Base-by-base conservation (phyloP, 1,284 basidiomycete species). In the Leccinum huronense region DNA sequence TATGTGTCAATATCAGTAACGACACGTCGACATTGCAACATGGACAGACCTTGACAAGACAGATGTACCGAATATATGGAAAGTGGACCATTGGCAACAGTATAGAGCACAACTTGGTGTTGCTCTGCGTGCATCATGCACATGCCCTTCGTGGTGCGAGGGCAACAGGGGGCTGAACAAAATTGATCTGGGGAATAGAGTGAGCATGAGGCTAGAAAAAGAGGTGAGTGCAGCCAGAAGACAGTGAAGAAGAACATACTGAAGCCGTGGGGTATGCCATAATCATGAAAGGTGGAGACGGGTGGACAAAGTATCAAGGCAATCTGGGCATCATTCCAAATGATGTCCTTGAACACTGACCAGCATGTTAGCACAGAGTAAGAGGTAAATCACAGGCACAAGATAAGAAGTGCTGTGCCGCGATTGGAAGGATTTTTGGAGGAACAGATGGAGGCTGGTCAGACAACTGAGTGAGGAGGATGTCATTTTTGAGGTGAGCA, bases 51-150 rank as follows among this genome's bases (percentile, higher is more conserved):
- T 59, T 67, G 36, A 9, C 66, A 67, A 0, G 3, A 51, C 0
- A 67, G 62, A 3, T 67, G 62, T 0, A 67, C 38, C 0, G 53
- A 59, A n/a, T 67, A 61, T 0, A 65, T 30, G 1, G 57, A 53
- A 0, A 61, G 6, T 0, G 42, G 57, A 1, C 66, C 45, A 23
- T 42, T 7, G 2, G 59, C 0, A 0, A 64, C 13, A 0, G 57
- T 61, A 3, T 67, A 67, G 2, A 67, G 5, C 0, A 67, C 36
- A 36, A 53, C 51, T 9, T 62, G 13, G 1, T 11, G 1, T 13
- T 66, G 65, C 36, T 66, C 2, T 8, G 59, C 40, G n/a, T 36
- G 42, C 59, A 66, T 66, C 57, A 63, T 66, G 1, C 2, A 10
- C 51, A 53, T 55, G 3, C 51, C 34, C 27, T 66, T 66, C 19